Base-by-base conservation (phyloP, 371 early-diverging fungal genomes). In the Circinella minor region DNA sequence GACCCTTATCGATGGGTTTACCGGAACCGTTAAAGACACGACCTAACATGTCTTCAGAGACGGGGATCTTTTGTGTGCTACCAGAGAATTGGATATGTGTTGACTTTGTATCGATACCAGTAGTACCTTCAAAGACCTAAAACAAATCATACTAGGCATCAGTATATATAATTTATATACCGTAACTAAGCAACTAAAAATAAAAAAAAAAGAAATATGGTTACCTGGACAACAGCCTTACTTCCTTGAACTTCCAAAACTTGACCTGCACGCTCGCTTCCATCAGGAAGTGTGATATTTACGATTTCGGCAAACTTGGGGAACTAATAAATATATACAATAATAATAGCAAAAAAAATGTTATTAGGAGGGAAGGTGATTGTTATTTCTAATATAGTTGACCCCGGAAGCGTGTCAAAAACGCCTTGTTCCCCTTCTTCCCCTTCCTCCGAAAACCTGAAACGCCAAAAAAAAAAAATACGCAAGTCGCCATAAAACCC, bases 21-120 rank as follows among this genome's bases (percentile, higher is more conserved):
- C 99, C 99, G 51, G 98, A 99, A 67, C 99, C 99, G 90, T 99
- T 98, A 84, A 99, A 99, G 27, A 99, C 93, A 76, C 99, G 94
- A 68, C 99, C 99, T 77, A 99, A 88, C 96, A 99, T 97, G 81
- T 99, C 99, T 83, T 99, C 99, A 48, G 96, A 96, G 34, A 99
- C 99, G 20, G 98, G 97, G 84, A 99, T 98, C 79, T 96, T 97
- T 63, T 98, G 90, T 38, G 96, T 96, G 76, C 99, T 96, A 62
- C 99, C 99, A 6, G 98, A 96, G 81, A 99, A 99, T 76, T 95
- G 96, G 37, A 97, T 98, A 60, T 95, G 94, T 34, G 99, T 99
- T 55, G 93, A 89, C 84, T 97, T 99, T 63, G 97, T 95, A 83
- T 99, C 99, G 68, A 99, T 94, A 65, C 99, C 99, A 15, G 97